Evolutionary conservation across 805 yeast genomes (phyloP).

Genomic region (Yarrowia sp.): DNA sequence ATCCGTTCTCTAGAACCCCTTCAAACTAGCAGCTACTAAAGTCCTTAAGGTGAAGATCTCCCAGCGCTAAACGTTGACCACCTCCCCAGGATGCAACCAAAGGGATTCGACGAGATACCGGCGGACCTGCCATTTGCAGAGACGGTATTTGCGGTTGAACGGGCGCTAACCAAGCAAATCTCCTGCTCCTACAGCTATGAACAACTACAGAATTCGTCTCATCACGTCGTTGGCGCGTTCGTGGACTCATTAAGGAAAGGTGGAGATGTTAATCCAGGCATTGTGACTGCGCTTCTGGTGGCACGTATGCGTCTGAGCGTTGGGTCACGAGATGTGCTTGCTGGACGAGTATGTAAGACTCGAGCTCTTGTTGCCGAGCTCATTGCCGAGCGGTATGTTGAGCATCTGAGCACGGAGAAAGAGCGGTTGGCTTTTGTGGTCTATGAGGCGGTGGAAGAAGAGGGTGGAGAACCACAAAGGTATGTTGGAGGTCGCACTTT

Average conservation of each 20-base stretch:
- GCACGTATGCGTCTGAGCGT: slow-evolving; percentile 1
- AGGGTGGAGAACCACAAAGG: not conserved
- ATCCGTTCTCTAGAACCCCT: too few species aligned
- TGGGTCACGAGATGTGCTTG: not conserved
- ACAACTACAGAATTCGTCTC: not conserved
- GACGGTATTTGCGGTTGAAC: not conserved
- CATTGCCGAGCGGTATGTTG: slow-evolving; percentile 18
- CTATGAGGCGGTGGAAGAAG: not conserved
- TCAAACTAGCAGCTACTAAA: too few species aligned
- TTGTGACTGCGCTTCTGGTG: not conserved
- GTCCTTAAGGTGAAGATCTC: too few species aligned
- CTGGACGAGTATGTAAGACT: not conserved
- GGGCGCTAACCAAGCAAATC: not conserved
- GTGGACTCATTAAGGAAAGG: not conserved
- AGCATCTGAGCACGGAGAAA: not conserved
- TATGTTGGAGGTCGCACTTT: not conserved
- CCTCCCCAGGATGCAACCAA: not conserved
- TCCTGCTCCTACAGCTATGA: not conserved
- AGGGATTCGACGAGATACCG: not conserved
- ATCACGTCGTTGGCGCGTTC: not conserved
- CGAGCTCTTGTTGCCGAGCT: slow-evolving; percentile 1
- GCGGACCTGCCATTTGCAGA: not conserved
- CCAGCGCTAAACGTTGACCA: not conserved
- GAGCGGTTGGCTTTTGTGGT: not conserved
- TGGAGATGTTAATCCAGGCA: not conserved